Conservation (phyloP, 2,329 filamentous ascomycete genomes). For the Cladosporium cucumerinum region DNA sequence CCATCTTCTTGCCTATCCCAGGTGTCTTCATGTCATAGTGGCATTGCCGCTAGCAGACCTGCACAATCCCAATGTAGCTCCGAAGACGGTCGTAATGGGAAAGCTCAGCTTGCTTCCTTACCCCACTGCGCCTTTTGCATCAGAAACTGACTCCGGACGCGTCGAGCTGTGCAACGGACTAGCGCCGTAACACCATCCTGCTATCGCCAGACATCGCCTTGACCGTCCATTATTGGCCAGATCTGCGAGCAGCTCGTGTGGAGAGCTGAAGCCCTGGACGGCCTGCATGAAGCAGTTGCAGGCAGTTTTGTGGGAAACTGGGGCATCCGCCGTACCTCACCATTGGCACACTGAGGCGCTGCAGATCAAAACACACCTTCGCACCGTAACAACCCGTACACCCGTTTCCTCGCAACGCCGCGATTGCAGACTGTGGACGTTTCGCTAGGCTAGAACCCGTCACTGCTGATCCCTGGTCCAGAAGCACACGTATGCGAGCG, state of each 20-base stretch:
- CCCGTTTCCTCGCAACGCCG: conserved; percentile 2
- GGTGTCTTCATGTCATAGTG: not conserved
- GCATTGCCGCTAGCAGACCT: not conserved
- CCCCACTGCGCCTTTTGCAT: conserved; percentile 14
- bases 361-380: not conserved
- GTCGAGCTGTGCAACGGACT: conserved; percentile 13
- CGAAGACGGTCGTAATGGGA: conserved; percentile 6
- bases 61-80: conserved; percentile 11
- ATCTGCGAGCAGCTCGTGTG: conserved; percentile 5
- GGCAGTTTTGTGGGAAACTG: conserved; percentile 2
- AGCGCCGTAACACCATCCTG: conserved; percentile 14
- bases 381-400: not conserved
- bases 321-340: conserved; percentile 7
- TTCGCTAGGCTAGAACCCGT: not conserved
- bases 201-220: not conserved
- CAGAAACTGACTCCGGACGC: conserved; percentile 5
- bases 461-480: not conserved
- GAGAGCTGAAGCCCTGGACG: conserved; percentile 1
- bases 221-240: conserved; percentile 10
- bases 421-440: conserved; percentile 2
- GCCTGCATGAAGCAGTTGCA: conserved; percentile 9
- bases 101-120: conserved; percentile 9
- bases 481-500: not conserved
- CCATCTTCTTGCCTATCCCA: not conserved
- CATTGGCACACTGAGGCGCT: not conserved